Evolutionary conservation across 163 green algal genomes (phyloP).

Genomic region (Scenedesmus sp.): DNA sequence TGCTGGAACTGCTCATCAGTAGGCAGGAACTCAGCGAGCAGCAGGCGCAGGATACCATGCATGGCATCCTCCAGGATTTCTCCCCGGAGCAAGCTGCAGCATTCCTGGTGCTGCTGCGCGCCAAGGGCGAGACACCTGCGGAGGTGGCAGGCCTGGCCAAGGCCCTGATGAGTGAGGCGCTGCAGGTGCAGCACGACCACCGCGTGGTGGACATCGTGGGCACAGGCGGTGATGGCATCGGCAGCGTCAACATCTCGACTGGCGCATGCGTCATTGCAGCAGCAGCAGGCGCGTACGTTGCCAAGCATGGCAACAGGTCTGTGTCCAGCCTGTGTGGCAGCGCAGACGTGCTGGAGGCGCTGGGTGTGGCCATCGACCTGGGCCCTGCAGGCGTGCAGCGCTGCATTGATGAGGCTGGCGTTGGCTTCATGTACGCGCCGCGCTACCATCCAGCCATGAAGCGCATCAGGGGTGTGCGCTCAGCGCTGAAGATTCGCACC

Average conservation of each 20-base stretch:
- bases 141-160: constrained; percentile 95
- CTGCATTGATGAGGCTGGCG: constrained; percentile 89
- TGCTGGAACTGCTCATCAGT: constrained; percentile 82
- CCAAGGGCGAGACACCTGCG: constrained; percentile 96
- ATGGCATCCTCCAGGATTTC: constrained; percentile 82
- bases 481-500: constrained; percentile 92
- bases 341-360: constrained; percentile 94
- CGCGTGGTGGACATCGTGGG: constrained; percentile 98
- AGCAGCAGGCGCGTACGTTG: constrained; percentile 95
- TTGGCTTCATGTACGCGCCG: constrained; percentile 99
- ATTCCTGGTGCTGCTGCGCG: constrained; percentile 96
- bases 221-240: constrained; percentile 97
- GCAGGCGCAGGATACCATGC: constrained; percentile 76
- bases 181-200: not conserved
- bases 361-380: constrained; percentile 95
- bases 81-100: constrained; percentile 89
- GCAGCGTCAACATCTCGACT: constrained; percentile 99
- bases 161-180: constrained; percentile 84
- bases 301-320: constrained; percentile 97
- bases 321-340: constrained; percentile 96
- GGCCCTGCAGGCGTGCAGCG: constrained; percentile 82
- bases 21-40: constrained; percentile 77
- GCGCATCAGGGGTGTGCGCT: constrained; percentile 87
- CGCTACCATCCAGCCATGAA: constrained; percentile 97
- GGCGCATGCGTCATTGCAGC: constrained; percentile 96